Percentiles rank a stretch among this genome's conserved stretches.
Conservation (phyloP, 441 rosid species). For the Manihot esculenta region DNA sequence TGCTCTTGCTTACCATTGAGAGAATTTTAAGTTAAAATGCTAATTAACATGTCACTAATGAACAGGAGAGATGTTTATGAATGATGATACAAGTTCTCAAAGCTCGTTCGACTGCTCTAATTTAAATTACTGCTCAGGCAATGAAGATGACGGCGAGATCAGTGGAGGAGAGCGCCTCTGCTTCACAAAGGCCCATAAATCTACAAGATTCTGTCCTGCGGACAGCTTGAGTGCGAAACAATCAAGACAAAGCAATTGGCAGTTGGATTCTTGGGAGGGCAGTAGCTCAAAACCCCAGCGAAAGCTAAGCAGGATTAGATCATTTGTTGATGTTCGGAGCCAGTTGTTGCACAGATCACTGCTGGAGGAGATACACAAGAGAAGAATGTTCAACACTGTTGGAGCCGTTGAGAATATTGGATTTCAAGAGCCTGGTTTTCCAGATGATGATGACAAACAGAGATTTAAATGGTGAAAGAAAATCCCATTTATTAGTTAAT, state of each 20-base stretch:
- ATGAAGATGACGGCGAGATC: conserved; percentile 34
- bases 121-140: conserved; percentile 40
- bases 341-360: conserved; percentile 67
- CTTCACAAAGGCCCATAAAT: conserved; percentile 22
- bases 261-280: conserved; percentile 21
- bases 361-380: conserved; percentile 63
- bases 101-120: conserved; percentile 41
- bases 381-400: conserved; percentile 61
- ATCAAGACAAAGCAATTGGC: neutral
- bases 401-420: conserved; percentile 62
- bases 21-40: neutral
- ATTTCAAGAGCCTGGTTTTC: conserved; percentile 37
- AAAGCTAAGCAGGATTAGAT: conserved; percentile 40
- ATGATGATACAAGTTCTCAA: conserved; percentile 48
- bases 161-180: conserved; percentile 26
- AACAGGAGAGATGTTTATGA: conserved; percentile 36
- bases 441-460: conserved; percentile 32
- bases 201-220: conserved; percentile 44
- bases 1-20: neutral
- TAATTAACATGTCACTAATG: conserved; percentile 1
- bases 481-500: neutral
- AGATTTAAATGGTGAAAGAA: conserved; percentile 20
- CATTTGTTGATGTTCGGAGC: conserved; percentile 66
- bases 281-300: conserved; percentile 14
- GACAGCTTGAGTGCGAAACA: conserved; percentile 14